Evolutionary conservation across 768 basidiomycete species (phyloP).

Genomic region (Pholiota molesta): DNA sequence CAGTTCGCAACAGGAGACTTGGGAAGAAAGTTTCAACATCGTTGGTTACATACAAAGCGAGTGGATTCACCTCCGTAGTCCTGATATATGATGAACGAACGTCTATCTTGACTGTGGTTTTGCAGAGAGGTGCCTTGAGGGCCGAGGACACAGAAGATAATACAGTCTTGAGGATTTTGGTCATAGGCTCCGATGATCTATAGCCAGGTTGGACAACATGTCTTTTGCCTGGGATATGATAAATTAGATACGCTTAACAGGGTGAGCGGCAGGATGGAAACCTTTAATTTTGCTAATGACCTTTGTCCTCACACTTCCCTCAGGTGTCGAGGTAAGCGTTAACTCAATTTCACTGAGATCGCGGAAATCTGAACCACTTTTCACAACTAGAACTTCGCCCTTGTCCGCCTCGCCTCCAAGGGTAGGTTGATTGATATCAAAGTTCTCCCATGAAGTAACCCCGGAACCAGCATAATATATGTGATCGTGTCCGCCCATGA

Average conservation of each 20-base stretch:
- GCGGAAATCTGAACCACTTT: conserved; percentile 90
- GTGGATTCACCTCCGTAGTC: conserved; percentile 58
- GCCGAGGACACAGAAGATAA: conserved; percentile 71
- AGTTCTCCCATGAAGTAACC: conserved; percentile 66
- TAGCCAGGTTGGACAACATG: conserved; percentile 63
- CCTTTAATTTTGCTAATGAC: conserved; percentile 67
- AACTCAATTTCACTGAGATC: conserved; percentile 79
- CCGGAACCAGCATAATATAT: conserved; percentile 76
- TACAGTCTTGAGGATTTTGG: conserved; percentile 60
- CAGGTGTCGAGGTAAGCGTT: conserved; percentile 59
- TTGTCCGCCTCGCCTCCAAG: conserved; percentile 75
- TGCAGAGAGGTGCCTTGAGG: conserved; percentile 77
- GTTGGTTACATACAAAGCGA: not conserved
- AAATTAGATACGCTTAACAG: not conserved
- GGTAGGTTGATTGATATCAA: conserved; percentile 50
- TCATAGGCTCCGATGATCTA: conserved; percentile 56
- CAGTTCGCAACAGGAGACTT: conserved; percentile 78
- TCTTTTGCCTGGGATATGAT: conserved; percentile 54
- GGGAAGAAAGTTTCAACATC: not conserved
- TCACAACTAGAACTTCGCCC: conserved; percentile 74
- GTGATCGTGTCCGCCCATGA: conserved; percentile 92
- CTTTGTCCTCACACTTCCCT: conserved; percentile 64
- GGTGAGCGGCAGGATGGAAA: conserved; percentile 20
- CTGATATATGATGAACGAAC: conserved; percentile 77
- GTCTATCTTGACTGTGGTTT: conserved; percentile 66